These are phyloP conservation scores for Cystofilobasidium capitatum DNA, from an alignment of 768 basidiomycete species.

Conservation along the genomic window DNA sequence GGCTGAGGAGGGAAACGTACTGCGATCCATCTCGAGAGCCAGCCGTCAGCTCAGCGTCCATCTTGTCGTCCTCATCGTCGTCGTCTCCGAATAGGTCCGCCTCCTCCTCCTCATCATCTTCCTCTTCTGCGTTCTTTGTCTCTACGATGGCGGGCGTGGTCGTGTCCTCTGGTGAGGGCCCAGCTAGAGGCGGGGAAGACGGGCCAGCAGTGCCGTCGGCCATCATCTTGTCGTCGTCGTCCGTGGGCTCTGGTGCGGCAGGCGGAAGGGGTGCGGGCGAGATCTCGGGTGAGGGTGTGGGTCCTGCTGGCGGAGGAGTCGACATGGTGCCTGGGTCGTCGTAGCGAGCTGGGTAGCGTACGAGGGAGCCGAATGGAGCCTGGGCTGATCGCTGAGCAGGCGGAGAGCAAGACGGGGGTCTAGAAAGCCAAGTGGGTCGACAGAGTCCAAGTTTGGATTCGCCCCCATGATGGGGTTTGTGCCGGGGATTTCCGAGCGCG, in stretches of 20 bases:
- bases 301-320: neutral
- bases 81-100: conserved; percentile 22
- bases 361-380: no score
- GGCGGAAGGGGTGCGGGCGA: neutral
- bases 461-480: no score
- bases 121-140: neutral
- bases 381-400: no score
- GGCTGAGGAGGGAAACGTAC: neutral
- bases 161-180: neutral
- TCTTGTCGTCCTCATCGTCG: conserved; percentile 1
- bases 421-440: no score
- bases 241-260: neutral
- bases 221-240: neutral
- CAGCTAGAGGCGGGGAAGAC: neutral
- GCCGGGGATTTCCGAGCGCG: no score
- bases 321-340: no score
- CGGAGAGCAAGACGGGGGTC: no score
- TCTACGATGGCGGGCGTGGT: neutral
- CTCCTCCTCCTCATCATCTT: conserved; percentile 2
- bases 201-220: neutral
- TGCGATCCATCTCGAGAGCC: neutral
- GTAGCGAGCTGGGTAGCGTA: no score
- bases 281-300: neutral
- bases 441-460: no score
- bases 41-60: neutral